phyloP scores from a whole-genome alignment of 371 early-diverging fungal species.

The Enterospora canceri region DNA sequence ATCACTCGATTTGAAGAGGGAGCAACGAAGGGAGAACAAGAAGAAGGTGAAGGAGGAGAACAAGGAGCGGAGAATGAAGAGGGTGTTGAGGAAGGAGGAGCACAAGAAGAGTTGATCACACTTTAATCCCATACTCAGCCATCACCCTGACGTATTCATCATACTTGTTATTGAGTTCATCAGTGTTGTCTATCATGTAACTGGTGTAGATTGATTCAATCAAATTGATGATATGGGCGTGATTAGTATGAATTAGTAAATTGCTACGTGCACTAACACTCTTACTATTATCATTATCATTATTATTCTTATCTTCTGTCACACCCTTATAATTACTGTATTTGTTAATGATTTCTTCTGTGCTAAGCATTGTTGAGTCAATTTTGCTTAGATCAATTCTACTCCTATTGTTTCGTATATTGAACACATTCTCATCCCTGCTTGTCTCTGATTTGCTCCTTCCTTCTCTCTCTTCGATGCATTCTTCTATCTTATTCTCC shows the following conservation, averaged over 20 bases:
- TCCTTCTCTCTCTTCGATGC: no score
- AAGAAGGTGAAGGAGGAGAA: constrained; percentile 38
- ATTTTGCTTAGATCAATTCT: no score
- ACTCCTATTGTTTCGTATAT: no score
- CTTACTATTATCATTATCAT: background rate
- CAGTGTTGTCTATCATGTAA: background rate
- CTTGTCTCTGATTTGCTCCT: no score
- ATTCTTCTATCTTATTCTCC: constrained; percentile 13
- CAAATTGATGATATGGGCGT: background rate
- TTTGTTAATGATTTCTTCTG: background rate
- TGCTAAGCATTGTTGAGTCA: background rate
- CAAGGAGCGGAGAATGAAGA: constrained; percentile 31
- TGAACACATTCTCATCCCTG: no score
- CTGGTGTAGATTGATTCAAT: background rate
- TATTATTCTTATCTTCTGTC: background rate
- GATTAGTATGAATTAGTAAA: background rate
- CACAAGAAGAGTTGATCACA: constrained; percentile 25
- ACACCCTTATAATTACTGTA: background rate
- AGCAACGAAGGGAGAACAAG: constrained; percentile 32
- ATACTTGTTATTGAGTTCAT: no score
- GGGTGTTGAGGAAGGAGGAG: constrained; percentile 25
- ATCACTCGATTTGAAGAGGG: background rate
- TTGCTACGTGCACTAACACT: no score
- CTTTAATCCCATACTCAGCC: no score
- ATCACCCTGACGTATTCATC: no score